Evolutionary conservation across 768 basidiomycete species (phyloP).

Genomic region (Tylopilus plumbeoviolaceoides): DNA sequence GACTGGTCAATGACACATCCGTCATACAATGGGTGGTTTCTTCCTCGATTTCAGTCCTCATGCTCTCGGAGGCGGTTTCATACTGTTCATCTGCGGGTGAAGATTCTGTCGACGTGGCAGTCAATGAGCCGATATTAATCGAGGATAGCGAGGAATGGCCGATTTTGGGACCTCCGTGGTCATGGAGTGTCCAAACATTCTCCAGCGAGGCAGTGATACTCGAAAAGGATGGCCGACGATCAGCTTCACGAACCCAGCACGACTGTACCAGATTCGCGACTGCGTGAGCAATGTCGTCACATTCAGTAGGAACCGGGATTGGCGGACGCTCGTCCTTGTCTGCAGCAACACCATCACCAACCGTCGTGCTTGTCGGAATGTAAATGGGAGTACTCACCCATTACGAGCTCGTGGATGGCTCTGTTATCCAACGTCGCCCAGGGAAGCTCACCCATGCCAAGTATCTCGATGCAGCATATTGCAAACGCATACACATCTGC

Average conservation of each 20-base stretch:
- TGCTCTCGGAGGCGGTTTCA: conserved; percentile 27
- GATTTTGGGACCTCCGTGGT: conserved; percentile 11
- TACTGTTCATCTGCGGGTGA: conserved; percentile 24
- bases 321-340: conserved; percentile 49
- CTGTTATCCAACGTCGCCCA: conserved; percentile 52
- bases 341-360: conserved; percentile 25
- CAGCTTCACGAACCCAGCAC: conserved; percentile 57
- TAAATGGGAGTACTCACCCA: conserved; percentile 35
- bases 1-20: conserved; percentile 17
- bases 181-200: conserved; percentile 39
- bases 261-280: conserved; percentile 41
- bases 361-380: not conserved
- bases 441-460: conserved; percentile 58
- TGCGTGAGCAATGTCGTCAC: conserved; percentile 31
- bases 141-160: not conserved
- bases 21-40: conserved; percentile 11
- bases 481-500: conserved; percentile 70
- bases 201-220: conserved; percentile 44
- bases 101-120: conserved; percentile 7
- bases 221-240: conserved; percentile 50
- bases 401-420: conserved; percentile 46
- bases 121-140: not conserved
- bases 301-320: conserved; percentile 36
- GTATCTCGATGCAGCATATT: conserved; percentile 60
- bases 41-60: conserved; percentile 16